Percentiles rank a stretch among this genome's conserved stretches.
phyloP scores from a whole-genome alignment of 371 early-diverging fungal species.

The Homolaphlyctis polyrhiza region DNA sequence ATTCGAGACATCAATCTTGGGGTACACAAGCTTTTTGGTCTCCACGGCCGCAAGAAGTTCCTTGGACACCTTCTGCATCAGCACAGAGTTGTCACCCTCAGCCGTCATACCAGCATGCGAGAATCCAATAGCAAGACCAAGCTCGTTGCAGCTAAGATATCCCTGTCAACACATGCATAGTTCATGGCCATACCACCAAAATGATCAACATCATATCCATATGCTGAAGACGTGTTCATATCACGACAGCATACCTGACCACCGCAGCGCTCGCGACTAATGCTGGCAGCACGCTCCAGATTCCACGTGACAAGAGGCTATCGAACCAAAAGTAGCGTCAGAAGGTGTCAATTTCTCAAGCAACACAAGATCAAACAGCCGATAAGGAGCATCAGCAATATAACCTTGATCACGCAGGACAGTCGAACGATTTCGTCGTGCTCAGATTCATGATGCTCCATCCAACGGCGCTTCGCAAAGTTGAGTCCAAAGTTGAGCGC shows the following conservation, averaged over 20 bases:
- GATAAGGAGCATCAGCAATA: too few relatives aligned
- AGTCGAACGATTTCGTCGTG: slow-evolving; percentile 57
- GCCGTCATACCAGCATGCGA: slow-evolving; percentile 63
- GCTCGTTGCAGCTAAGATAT: slow-evolving; percentile 53
- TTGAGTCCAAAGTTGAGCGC: slow-evolving; percentile 64
- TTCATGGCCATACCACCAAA: too few relatives aligned
- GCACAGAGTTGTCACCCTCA: slow-evolving; percentile 70
- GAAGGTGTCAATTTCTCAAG: too few relatives aligned
- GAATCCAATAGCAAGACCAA: slow-evolving; percentile 40
- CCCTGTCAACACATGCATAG: slow-evolving; percentile 33
- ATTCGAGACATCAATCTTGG: slow-evolving; percentile 26
- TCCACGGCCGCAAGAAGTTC: slow-evolving; percentile 55
- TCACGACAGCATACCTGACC: slow-evolving; percentile 40
- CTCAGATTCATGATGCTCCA: slow-evolving; percentile 35
- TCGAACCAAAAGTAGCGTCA: too few relatives aligned
- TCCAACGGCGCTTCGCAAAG: slow-evolving; percentile 62
- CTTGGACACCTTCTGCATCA: slow-evolving; percentile 70
- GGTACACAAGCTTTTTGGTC: slow-evolving; percentile 36
- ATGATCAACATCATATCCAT: too few relatives aligned
- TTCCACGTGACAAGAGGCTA: slow-evolving; percentile 65
- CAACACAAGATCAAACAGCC: not conserved
- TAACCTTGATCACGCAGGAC: slow-evolving; percentile 66
- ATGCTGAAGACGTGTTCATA: not conserved
- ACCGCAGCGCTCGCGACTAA: slow-evolving; percentile 65
- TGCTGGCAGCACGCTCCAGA: slow-evolving; percentile 55